These are phyloP conservation scores for Taxillus chinensis DNA, from an alignment of 164 flowering plant species.

Conservation along the genomic window DNA sequence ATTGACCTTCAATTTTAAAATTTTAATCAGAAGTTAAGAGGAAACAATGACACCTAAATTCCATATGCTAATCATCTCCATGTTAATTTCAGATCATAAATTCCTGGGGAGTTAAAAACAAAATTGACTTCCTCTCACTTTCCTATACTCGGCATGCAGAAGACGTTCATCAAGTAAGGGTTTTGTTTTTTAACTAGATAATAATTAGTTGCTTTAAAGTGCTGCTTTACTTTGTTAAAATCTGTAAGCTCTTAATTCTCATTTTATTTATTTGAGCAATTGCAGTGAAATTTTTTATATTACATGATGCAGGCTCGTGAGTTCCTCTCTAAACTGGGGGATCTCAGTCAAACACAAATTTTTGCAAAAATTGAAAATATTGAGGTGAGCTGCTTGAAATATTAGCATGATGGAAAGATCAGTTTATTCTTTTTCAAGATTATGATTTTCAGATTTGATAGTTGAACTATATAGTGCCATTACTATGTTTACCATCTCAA, in stretches of 20 bases:
- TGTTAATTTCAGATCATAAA: constrained; percentile 56
- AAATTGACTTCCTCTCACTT: constrained; percentile 84
- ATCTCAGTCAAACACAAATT: constrained; percentile 78
- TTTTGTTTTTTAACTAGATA: background rate
- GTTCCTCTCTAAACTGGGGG: constrained; percentile 68
- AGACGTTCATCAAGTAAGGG: constrained; percentile 81
- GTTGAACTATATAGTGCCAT: background rate
- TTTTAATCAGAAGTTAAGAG: no score
- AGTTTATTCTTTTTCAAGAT: background rate
- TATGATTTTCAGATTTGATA: background rate
- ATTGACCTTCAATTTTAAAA: no score
- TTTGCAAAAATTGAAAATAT: constrained; percentile 82
- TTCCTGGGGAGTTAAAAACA: constrained; percentile 83
- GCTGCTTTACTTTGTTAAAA: background rate
- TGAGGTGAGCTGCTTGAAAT: constrained; percentile 21
- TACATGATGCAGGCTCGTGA: constrained; percentile 64
- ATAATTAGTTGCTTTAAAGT: background rate
- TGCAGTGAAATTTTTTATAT: constrained; percentile 6
- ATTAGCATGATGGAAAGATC: background rate
- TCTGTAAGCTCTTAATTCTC: background rate
- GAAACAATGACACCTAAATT: no score
- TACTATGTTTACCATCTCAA: background rate
- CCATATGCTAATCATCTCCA: no score
- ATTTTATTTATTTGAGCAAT: background rate
- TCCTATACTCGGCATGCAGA: constrained; percentile 86